Evolutionary conservation across 441 rosid genomes (phyloP).

Genomic region (Adansonia grandidieri): DNA sequence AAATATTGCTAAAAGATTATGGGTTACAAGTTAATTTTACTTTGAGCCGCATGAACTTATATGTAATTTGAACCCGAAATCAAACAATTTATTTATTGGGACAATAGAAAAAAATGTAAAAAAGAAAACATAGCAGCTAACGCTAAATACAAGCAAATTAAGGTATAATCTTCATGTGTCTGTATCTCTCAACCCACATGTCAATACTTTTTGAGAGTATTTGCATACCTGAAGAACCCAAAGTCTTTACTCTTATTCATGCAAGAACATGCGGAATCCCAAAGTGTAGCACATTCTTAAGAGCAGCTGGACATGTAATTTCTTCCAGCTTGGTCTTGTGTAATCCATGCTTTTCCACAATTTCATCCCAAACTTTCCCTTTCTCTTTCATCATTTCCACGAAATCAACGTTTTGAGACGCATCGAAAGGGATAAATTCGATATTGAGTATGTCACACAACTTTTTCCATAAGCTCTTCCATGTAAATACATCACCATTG

Average conservation of each 20-base stretch:
- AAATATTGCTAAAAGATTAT: too few species aligned
- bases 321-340: constrained; percentile 40
- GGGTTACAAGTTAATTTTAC: too few species aligned
- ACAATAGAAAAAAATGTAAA: too few species aligned
- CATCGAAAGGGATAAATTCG: constrained; percentile 36
- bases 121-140: too few species aligned
- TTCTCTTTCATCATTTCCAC: constrained; percentile 30
- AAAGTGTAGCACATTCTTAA: background rate
- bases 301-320: background rate
- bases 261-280: background rate
- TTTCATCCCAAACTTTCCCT: constrained; percentile 40
- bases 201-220: background rate
- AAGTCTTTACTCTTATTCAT: constrained; percentile 6
- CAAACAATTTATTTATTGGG: too few species aligned
- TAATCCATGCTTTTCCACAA: constrained; percentile 40
- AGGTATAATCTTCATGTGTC: constrained; percentile 4
- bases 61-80: too few species aligned
- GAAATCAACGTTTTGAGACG: constrained; percentile 27
- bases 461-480: constrained; percentile 40
- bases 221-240: constrained; percentile 5
- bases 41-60: too few species aligned
- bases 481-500: constrained; percentile 39
- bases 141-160: background rate
- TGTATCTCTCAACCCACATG: background rate
- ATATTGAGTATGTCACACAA: constrained; percentile 27